Evolutionary conservation across 2,329 filamentous ascomycete genomes (phyloP).

Genomic region (Hypoxylon sp.): DNA sequence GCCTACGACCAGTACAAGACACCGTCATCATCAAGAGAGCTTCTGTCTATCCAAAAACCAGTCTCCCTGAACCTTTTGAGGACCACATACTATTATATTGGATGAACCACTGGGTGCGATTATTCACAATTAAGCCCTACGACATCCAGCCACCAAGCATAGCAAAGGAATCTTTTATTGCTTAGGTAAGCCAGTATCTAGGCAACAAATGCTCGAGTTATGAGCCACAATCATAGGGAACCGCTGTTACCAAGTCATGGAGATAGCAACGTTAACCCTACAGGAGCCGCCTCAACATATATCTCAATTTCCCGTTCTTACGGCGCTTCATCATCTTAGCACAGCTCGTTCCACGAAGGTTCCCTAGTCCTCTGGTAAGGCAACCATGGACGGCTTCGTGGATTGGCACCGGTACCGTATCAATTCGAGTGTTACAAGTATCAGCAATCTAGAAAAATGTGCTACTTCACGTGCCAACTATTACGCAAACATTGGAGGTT

Average conservation of each 20-base stretch:
- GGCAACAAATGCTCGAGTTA: neutral
- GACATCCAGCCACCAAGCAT: no score
- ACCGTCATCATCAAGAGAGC: neutral
- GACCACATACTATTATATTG: neutral
- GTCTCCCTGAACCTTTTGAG: neutral
- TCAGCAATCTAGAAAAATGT: neutral
- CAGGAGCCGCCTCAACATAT: neutral
- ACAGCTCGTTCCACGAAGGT: neutral
- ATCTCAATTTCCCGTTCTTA: neutral
- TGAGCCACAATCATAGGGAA: neutral
- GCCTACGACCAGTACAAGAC: neutral
- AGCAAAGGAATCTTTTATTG: neutral
- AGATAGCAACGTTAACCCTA: neutral
- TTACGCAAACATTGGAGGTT: slow-evolving; percentile 15
- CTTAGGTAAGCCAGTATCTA: neutral
- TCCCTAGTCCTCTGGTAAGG: neutral
- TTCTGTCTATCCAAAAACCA: neutral
- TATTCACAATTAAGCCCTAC: neutral
- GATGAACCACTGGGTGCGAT: neutral
- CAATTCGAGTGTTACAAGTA: neutral
- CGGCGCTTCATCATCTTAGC: neutral
- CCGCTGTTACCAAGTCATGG: neutral
- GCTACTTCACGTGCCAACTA: neutral
- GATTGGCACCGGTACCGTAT: neutral
- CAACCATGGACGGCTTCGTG: neutral